phyloP scores from a whole-genome alignment of 169 alveolate genomes.

The Babesia bigemina region DNA sequence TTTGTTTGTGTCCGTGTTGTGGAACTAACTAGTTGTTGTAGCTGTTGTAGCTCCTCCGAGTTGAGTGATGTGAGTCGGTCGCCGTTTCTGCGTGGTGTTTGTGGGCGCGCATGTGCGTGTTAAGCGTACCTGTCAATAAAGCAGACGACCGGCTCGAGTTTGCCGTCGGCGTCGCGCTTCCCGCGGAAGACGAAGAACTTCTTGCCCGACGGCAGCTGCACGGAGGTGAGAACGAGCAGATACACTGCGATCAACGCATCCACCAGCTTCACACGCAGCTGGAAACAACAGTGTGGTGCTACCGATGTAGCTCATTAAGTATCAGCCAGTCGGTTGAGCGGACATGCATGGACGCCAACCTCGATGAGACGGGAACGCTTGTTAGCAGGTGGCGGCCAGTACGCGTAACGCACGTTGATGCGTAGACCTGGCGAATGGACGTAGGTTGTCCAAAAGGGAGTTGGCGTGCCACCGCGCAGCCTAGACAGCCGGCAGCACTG shows the following conservation, averaged over 20 bases:
- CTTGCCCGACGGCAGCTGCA: slow-evolving; percentile 80
- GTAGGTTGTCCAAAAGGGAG: too few species aligned
- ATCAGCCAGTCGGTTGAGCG: background rate
- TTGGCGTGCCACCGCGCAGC: too few species aligned
- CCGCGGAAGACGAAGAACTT: slow-evolving; percentile 76
- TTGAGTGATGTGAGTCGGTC: slow-evolving; percentile 55
- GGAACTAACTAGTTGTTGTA: slow-evolving; percentile 45
- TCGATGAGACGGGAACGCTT: slow-evolving; percentile 58
- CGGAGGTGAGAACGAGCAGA: background rate
- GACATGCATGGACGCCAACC: slow-evolving; percentile 21
- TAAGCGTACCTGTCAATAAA: slow-evolving; percentile 73
- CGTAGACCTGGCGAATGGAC: too few species aligned
- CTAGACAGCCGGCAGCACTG: too few species aligned
- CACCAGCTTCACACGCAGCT: too few species aligned
- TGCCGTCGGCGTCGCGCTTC: slow-evolving; percentile 81
- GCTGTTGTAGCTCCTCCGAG: slow-evolving; percentile 68
- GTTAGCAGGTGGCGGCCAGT: slow-evolving; percentile 79
- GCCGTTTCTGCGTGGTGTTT: slow-evolving; percentile 34
- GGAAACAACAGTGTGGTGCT: too few species aligned
- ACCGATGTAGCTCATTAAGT: too few species aligned
- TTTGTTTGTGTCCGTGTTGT: background rate
- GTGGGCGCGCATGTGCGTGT: background rate
- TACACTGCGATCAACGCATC: background rate
- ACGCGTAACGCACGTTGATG: background rate
- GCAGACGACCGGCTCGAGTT: slow-evolving; percentile 78